Evolutionary conservation across 2,329 filamentous ascomycete genomes (phyloP).

Genomic region (Colletotrichum endophyticum): DNA sequence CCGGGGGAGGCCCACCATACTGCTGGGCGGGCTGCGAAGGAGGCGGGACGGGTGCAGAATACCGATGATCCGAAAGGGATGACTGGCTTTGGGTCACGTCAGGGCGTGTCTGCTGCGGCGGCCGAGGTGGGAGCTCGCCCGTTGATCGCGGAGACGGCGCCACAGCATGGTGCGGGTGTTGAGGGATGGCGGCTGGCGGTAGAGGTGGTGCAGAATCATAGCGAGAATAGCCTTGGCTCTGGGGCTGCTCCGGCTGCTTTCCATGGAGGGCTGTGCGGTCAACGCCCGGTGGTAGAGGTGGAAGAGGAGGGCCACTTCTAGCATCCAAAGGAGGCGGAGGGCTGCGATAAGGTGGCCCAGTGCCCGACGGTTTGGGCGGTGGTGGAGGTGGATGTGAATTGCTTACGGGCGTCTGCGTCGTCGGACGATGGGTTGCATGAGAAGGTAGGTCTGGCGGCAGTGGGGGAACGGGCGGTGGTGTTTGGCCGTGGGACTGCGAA

Average conservation of each 20-base stretch:
- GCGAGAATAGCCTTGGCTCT: conserved; percentile 34
- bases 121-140: conserved; percentile 16
- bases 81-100: conserved; percentile 9
- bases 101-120: neutral
- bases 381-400: conserved; percentile 50
- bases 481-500: conserved; percentile 35
- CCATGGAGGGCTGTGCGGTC: conserved; percentile 26
- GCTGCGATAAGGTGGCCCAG: conserved; percentile 35
- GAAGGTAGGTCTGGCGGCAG: conserved; percentile 68
- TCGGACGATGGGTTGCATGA: conserved; percentile 36
- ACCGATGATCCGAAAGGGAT: conserved; percentile 21
- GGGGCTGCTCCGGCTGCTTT: conserved; percentile 3
- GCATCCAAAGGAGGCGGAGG: conserved; percentile 22
- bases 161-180: neutral
- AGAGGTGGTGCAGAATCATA: conserved; percentile 55
- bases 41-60: conserved; percentile 24
- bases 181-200: conserved; percentile 30
- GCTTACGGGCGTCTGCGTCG: conserved; percentile 34
- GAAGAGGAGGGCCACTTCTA: conserved; percentile 30
- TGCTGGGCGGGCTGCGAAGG: conserved; percentile 15
- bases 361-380: conserved; percentile 56
- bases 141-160: neutral
- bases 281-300: conserved; percentile 32
- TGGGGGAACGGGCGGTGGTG: conserved; percentile 74
- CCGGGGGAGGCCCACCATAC: conserved; percentile 2